Evolutionary conservation across 495 filamentous ascomycete species (phyloP).

Genomic region (Talaromyces wortmannii): DNA sequence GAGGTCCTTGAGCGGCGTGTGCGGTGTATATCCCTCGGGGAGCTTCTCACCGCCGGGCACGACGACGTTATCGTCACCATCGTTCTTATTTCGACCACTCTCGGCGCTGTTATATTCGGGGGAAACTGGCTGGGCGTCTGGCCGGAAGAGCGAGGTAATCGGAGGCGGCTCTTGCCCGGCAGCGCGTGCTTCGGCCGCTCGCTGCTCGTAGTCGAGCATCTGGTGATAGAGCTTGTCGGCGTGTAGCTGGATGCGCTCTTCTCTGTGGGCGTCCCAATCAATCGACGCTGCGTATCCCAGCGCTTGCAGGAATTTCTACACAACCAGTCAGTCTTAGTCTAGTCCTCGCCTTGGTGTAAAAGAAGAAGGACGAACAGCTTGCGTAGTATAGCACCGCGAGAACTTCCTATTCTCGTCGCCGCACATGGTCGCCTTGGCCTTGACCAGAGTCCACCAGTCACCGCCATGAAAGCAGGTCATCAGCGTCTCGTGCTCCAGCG

Average conservation of each 20-base stretch:
- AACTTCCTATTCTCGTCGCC: constrained; percentile 60
- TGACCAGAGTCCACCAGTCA: constrained; percentile 33
- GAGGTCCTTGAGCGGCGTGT: constrained; percentile 50
- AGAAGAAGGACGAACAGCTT: constrained; percentile 53
- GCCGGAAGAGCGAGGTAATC: constrained; percentile 32
- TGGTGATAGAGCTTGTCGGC: constrained; percentile 82
- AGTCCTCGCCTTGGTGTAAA: background rate
- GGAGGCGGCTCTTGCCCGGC: constrained; percentile 43
- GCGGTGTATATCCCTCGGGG: constrained; percentile 34
- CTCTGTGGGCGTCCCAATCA: constrained; percentile 55
- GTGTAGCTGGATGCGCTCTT: constrained; percentile 93
- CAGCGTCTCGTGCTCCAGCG: constrained; percentile 70
- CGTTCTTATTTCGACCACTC: background rate
- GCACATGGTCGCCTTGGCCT: constrained; percentile 65
- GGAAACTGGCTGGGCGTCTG: constrained; percentile 13
- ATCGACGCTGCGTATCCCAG: constrained; percentile 75
- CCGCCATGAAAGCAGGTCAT: constrained; percentile 69
- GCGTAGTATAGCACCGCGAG: constrained; percentile 74
- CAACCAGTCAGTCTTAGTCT: background rate
- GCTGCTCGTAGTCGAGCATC: constrained; percentile 70
- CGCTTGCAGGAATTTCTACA: constrained; percentile 78
- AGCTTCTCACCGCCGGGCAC: constrained; percentile 28
- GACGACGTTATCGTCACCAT: constrained; percentile 13
- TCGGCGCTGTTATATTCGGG: no score
- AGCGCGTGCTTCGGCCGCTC: constrained; percentile 57